Evolutionary conservation across 108 stramenopile genomes (phyloP), one percentile per base, ranked within the genome.

Genomic region (Skeletonema grethae): DNA sequence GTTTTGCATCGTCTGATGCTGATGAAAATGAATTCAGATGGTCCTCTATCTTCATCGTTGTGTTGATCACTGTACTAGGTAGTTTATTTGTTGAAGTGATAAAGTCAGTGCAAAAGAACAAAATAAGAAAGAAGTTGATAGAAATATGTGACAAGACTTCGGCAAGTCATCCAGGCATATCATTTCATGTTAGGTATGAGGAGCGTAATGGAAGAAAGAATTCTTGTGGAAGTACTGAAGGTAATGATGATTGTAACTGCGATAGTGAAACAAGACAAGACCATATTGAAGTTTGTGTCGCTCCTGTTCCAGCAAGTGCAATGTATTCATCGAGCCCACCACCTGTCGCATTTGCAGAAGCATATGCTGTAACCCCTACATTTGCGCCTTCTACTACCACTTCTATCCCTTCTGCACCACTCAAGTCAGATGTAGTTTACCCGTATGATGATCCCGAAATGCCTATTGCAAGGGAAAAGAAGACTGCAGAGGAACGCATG

Each of bases 401-500:
- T 24, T 5, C 6, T 8, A 24, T 22, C 0, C 50, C 50, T 53
- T 53, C 50, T 53, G 50, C 50, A 22, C 50, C 50, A 24, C 50
- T 8, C 7, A 24, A 53, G 50, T 53, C 50, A 53, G 50, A 22
- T 24, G 22, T 22, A 22, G 9, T 53, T 1, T 22, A 53, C 22
- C 50, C 50, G 7, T 53, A 53, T 24, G 50, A 53, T 53, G 50
- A 53, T 53, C 50, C 50, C 9, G 50, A 53, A 53, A 53, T 53
- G 20, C 50, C 50, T 9, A 24, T 53, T 53, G 22, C 22, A 0
- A 53, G 7, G 7, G 7, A 53, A 5, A 53, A 53, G 50, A 22
- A 53, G 7, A 53, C 50, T 53, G 50, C 50, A 5, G 22, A 53
- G 22, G 50, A 53, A 53, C 18, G 50, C 18, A 24, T 53, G 50